phyloP scores from a whole-genome alignment of 768 basidiomycete species.

The Trametes cinnabarina region DNA sequence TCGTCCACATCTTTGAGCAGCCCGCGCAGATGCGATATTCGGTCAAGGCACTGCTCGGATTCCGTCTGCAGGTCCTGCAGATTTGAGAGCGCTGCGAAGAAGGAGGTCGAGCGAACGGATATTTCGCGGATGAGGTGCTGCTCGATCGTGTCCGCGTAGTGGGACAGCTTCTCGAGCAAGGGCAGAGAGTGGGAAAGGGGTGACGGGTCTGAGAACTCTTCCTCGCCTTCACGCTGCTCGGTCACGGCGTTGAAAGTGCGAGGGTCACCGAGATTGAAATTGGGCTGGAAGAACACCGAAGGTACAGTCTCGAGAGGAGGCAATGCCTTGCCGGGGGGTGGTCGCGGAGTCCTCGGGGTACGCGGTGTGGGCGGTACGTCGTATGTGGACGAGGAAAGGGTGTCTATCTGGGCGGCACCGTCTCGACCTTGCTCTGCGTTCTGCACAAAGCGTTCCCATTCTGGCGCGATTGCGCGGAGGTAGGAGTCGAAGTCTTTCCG shows the following conservation, averaged over 20 bases:
- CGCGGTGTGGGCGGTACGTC: slow-evolving; percentile 16
- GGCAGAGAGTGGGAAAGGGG: slow-evolving; percentile 67
- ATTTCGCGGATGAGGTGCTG: slow-evolving; percentile 94
- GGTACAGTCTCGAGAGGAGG: slow-evolving; percentile 79
- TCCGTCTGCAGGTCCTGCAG: slow-evolving; percentile 90
- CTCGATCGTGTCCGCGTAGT: slow-evolving; percentile 91
- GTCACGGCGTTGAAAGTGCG: slow-evolving; percentile 76
- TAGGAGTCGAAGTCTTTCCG: slow-evolving; percentile 86
- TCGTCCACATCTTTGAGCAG: slow-evolving; percentile 76
- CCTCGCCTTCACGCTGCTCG: slow-evolving; percentile 40
- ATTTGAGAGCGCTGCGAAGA: slow-evolving; percentile 95
- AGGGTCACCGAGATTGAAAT: slow-evolving; percentile 82
- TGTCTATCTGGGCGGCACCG: slow-evolving; percentile 31
- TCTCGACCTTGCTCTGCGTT: slow-evolving; percentile 34
- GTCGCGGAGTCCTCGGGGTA: slow-evolving; percentile 30
- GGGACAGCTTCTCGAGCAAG: slow-evolving; percentile 85
- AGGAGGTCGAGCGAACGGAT: slow-evolving; percentile 83
- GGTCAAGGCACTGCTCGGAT: slow-evolving; percentile 75
- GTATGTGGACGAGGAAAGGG: slow-evolving; percentile 11
- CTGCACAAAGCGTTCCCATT: slow-evolving; percentile 75
- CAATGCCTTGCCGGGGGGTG: slow-evolving; percentile 43
- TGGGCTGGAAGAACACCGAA: slow-evolving; percentile 69
- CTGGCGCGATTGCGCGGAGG: slow-evolving; percentile 63
- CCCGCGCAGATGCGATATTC: slow-evolving; percentile 68
- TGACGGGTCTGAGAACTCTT: slow-evolving; percentile 49